A percentile compares a stretch with the other conserved stretches of the same genome.
These are phyloP conservation scores for Durusdinium trenchii DNA, from an alignment of 73 alveolate genomes.

Conservation along the genomic window DNA sequence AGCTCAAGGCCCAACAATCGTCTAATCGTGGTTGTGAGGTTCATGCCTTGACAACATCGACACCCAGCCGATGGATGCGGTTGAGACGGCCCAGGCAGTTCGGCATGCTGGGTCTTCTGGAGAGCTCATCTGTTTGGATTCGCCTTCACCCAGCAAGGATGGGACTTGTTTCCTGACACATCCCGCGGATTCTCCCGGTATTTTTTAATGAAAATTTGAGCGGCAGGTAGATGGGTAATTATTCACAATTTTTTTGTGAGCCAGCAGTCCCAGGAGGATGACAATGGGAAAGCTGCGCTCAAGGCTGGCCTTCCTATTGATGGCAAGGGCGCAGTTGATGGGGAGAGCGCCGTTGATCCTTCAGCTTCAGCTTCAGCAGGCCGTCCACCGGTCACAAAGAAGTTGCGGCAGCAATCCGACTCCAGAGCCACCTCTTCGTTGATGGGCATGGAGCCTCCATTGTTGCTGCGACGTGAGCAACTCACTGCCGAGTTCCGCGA, in stretches of 20 bases:
- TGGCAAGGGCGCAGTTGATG: not conserved
- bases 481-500: not conserved
- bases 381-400: too few relatives aligned
- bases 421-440: not conserved
- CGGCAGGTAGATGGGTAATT: not conserved
- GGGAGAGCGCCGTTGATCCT: too few relatives aligned
- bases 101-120: not conserved
- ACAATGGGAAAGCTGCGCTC: not conserved
- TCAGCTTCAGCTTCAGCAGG: too few relatives aligned
- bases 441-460: not conserved
- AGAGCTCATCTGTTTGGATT: not conserved
- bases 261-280: not conserved
- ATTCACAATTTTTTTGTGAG: not conserved
- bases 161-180: too few relatives aligned
- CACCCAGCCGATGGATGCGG: not conserved
- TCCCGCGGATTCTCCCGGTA: too few relatives aligned
- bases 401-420: not conserved
- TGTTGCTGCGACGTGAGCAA: slow-evolving; percentile 21
- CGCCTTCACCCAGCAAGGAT: not conserved
- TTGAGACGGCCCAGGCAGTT: not conserved
- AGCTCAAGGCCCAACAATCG: too few relatives aligned
- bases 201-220: not conserved
- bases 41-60: not conserved
- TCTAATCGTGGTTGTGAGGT: too few relatives aligned
- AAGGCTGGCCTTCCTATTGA: not conserved